Evolutionary conservation across 768 basidiomycete species (phyloP).

Genomic region (Calocybe gangraenosa): DNA sequence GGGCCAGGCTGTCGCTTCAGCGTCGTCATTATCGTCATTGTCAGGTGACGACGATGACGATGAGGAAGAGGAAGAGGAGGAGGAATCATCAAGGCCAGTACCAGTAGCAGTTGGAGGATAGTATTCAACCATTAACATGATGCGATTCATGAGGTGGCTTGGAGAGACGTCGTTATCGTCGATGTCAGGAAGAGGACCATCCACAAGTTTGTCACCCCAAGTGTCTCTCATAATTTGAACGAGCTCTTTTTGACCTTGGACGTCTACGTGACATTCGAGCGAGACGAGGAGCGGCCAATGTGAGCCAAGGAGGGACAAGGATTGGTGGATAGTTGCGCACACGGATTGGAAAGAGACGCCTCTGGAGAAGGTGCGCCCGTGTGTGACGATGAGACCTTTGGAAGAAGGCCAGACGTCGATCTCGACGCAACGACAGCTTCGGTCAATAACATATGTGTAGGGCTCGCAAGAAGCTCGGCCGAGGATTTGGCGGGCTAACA

Average conservation of each 20-base stretch:
- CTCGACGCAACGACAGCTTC: slow-evolving; percentile 53
- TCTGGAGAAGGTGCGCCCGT: slow-evolving; percentile 55
- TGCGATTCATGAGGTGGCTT: slow-evolving; percentile 43
- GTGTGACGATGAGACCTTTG: slow-evolving; percentile 53
- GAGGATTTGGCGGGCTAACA: slow-evolving; percentile 52
- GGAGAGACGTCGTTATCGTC: slow-evolving; percentile 38
- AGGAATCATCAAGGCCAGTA: slow-evolving; percentile 18
- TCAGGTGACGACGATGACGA: slow-evolving; percentile 14
- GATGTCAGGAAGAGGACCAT: slow-evolving; percentile 31
- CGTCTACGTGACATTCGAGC: slow-evolving; percentile 59
- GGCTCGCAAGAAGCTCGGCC: slow-evolving; percentile 49
- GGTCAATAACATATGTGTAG: slow-evolving; percentile 51
- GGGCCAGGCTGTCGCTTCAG: slow-evolving; percentile 10
- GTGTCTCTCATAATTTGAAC: slow-evolving; percentile 45
- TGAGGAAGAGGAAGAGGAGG: slow-evolving; percentile 18
- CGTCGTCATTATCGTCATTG: slow-evolving; percentile 19
- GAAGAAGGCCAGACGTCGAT: slow-evolving; percentile 64
- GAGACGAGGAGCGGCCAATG: slow-evolving; percentile 59
- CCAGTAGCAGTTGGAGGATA: slow-evolving; percentile 31
- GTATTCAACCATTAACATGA: slow-evolving; percentile 63
- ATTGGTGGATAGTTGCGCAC: slow-evolving; percentile 46
- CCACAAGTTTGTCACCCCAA: slow-evolving; percentile 51
- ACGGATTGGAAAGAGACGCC: slow-evolving; percentile 49
- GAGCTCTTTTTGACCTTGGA: slow-evolving; percentile 46
- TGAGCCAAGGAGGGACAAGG: slow-evolving; percentile 24